phyloP scores from a whole-genome alignment of 495 filamentous ascomycete species.

The Halenospora varia region DNA sequence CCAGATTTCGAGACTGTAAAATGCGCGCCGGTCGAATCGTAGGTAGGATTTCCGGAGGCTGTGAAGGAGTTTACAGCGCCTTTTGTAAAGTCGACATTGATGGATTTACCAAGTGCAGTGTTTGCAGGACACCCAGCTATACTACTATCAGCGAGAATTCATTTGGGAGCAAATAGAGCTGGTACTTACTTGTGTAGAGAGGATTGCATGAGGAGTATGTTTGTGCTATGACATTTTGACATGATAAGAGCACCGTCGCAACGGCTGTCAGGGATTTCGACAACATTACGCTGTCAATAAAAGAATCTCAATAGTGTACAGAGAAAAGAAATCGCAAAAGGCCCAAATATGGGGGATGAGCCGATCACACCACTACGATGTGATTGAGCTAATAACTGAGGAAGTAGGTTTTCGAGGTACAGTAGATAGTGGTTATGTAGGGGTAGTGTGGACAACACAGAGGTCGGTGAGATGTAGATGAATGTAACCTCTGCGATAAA shows the following conservation, averaged over 20 bases:
- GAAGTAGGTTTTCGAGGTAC: neutral
- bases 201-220: slow-evolving; percentile 75
- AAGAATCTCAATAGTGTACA: slow-evolving; percentile 5
- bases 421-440: neutral
- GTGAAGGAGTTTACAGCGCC: slow-evolving; percentile 70
- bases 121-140: slow-evolving; percentile 62
- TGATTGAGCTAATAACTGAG: neutral
- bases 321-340: slow-evolving; percentile 7
- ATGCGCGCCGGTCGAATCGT: slow-evolving; percentile 68
- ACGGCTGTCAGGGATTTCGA: slow-evolving; percentile 12
- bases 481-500: neutral
- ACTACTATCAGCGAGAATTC: neutral
- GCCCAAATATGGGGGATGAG: neutral
- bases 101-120: slow-evolving; percentile 75
- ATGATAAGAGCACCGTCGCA: slow-evolving; percentile 11
- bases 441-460: neutral
- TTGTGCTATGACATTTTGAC: slow-evolving; percentile 46
- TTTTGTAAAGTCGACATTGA: slow-evolving; percentile 74
- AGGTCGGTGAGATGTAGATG: neutral
- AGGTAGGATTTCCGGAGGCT: slow-evolving; percentile 57
- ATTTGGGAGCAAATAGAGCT: neutral
- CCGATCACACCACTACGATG: slow-evolving; percentile 9
- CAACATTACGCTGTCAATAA: slow-evolving; percentile 17
- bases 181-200: slow-evolving; percentile 51
- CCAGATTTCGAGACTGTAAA: slow-evolving; percentile 83